Evolutionary conservation across 2,329 filamentous ascomycete species (phyloP).

Genomic region (Tolypocladium tundrense): DNA sequence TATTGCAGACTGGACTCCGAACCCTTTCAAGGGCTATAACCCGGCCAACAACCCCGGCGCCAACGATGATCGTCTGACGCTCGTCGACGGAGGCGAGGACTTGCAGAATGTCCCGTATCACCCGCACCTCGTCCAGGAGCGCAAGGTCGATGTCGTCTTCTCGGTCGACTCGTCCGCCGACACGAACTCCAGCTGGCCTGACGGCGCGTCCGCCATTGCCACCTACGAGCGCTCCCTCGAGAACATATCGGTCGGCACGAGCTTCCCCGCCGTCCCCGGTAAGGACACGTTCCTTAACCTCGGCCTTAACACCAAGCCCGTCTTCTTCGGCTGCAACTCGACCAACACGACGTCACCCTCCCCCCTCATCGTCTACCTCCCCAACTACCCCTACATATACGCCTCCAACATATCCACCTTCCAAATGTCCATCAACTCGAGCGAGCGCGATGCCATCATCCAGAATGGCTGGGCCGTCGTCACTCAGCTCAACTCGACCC

Average conservation of each 20-base stretch:
- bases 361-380: constrained; percentile 78
- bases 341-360: constrained; percentile 38
- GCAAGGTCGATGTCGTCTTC: constrained; percentile 51
- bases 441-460: constrained; percentile 69
- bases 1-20: constrained; percentile 60
- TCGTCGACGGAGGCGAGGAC: constrained; percentile 77
- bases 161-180: constrained; percentile 56
- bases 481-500: constrained; percentile 71
- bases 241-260: constrained; percentile 40
- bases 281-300: constrained; percentile 45
- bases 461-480: constrained; percentile 76
- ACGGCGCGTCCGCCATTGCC: constrained; percentile 47
- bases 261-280: constrained; percentile 49
- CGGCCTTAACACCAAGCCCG: constrained; percentile 47
- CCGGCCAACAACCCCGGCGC: constrained; percentile 28
- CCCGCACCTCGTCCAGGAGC: constrained; percentile 40
- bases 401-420: constrained; percentile 75
- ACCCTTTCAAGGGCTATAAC: constrained; percentile 48
- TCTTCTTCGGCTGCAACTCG: constrained; percentile 57
- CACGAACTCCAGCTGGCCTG: constrained; percentile 46
- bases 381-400: constrained; percentile 64
- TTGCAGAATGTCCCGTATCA: constrained; percentile 71
- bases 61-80: constrained; percentile 46
- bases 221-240: constrained; percentile 44
- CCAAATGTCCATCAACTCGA: constrained; percentile 50